Evolutionary conservation across 179 eudicot species (phyloP).

Genomic region (Silene coronaria): DNA sequence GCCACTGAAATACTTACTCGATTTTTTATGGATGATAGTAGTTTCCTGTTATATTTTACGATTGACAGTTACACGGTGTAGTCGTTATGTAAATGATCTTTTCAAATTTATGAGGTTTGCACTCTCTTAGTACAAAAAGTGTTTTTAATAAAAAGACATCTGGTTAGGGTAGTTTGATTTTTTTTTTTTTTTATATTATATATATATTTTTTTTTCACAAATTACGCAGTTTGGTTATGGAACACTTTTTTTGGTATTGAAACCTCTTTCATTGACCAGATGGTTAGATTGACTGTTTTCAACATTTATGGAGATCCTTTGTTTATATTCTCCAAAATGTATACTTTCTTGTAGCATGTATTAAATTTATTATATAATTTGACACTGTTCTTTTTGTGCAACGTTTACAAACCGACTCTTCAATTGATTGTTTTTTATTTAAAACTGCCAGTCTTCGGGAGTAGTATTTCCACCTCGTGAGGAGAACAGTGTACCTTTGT

Average conservation of each 20-base stretch:
- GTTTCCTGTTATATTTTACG: neutral
- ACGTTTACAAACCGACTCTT: constrained; percentile 9
- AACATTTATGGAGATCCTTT: neutral
- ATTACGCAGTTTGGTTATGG: neutral
- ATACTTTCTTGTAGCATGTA: neutral
- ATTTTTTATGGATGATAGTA: neutral
- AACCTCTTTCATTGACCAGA: neutral
- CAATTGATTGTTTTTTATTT: constrained; percentile 13
- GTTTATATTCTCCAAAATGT: neutral
- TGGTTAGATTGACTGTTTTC: neutral
- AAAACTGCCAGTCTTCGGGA: constrained; percentile 63
- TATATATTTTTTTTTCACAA: no score
- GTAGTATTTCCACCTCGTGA: constrained; percentile 79
- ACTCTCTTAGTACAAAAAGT: neutral
- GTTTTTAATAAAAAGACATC: neutral
- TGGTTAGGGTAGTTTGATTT: neutral
- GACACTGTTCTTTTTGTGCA: neutral
- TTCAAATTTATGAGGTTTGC: neutral
- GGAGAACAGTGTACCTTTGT: constrained; percentile 73
- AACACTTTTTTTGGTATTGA: neutral
- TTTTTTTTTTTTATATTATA: no score
- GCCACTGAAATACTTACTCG: neutral
- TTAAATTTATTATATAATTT: neutral
- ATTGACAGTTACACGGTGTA: neutral
- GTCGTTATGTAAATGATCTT: neutral